Evolutionary conservation across 441 rosid species (phyloP).

Genomic region (Pelargonium cotyledonis): DNA sequence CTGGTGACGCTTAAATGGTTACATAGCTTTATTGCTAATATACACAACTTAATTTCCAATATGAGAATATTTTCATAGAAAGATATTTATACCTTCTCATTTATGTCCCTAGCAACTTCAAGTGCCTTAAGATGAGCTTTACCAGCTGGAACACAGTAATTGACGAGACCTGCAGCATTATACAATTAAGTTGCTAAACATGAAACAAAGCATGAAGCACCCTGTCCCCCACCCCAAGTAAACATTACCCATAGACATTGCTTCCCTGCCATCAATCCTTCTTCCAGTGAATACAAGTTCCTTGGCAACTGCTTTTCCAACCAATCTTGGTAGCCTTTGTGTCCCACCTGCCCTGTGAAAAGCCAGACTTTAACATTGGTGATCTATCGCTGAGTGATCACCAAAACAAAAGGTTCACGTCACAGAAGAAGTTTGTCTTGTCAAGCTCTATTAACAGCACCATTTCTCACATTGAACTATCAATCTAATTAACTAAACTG

Average conservation of each 20-base stretch:
- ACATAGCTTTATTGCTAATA: not conserved
- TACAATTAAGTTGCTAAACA: conserved; percentile 8
- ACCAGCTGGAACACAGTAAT: conserved; percentile 62
- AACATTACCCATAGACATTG: conserved; percentile 50
- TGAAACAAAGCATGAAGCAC: conserved; percentile 3
- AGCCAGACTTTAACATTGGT: conserved; percentile 17
- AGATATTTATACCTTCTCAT: conserved; percentile 46
- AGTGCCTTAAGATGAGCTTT: conserved; percentile 59
- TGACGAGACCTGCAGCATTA: conserved; percentile 54
- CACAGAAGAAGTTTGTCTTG: not conserved
- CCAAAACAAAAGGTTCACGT: not conserved
- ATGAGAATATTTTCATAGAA: conserved; percentile 1
- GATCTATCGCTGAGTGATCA: conserved; percentile 8
- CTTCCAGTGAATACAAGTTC: conserved; percentile 81
- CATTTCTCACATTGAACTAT: not conserved
- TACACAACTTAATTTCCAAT: not conserved
- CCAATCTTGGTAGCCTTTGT: conserved; percentile 75
- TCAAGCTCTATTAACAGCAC: not conserved
- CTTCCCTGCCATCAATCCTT: conserved; percentile 64
- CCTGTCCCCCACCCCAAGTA: not conserved
- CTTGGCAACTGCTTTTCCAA: conserved; percentile 71
- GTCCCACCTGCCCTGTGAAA: conserved; percentile 79
- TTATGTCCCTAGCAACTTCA: conserved; percentile 72
- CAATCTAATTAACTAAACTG: not conserved
- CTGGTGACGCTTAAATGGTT: not conserved